These are phyloP conservation scores for Periconia sp. DNA, from an alignment of 2,329 filamentous ascomycete species.

Conservation along the genomic window DNA sequence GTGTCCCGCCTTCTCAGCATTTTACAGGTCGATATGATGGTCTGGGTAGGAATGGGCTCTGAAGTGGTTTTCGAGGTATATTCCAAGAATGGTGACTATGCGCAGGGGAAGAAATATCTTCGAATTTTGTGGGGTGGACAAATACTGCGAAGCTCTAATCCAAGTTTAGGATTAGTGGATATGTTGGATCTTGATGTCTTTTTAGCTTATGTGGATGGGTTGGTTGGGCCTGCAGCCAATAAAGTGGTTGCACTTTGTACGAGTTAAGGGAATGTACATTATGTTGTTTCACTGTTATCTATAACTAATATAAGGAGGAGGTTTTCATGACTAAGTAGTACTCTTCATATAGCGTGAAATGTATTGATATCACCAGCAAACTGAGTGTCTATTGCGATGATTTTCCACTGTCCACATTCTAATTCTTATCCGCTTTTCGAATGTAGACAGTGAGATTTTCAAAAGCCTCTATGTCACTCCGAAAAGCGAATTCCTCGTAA, in stretches of 20 bases:
- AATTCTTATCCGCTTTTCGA: no score
- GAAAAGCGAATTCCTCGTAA: no score
- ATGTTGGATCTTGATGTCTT: constrained; percentile 69
- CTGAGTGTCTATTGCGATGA: no score
- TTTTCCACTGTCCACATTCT: no score
- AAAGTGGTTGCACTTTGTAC: constrained; percentile 42
- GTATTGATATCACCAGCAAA: no score
- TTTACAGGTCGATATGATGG: constrained; percentile 73
- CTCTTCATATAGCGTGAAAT: no score
- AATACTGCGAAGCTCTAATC: constrained; percentile 67
- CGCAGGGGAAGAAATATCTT: constrained; percentile 49
- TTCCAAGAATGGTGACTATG: constrained; percentile 15
- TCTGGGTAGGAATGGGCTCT: constrained; percentile 82
- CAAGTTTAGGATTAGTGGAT: constrained; percentile 67
- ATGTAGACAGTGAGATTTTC: no score
- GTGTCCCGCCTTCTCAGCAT: constrained; percentile 68
- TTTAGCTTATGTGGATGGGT: constrained; percentile 69
- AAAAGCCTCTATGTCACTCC: no score
- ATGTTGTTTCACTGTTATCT: no score
- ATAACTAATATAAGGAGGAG: no score
- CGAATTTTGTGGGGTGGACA: constrained; percentile 72
- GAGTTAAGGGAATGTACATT: not conserved
- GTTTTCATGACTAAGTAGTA: no score
- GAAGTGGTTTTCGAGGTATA: constrained; percentile 78
- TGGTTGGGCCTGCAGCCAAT: constrained; percentile 59